These are phyloP conservation scores for Leucaena leucocephala DNA, from an alignment of 306 rosid genomes.

Conservation along the genomic window DNA sequence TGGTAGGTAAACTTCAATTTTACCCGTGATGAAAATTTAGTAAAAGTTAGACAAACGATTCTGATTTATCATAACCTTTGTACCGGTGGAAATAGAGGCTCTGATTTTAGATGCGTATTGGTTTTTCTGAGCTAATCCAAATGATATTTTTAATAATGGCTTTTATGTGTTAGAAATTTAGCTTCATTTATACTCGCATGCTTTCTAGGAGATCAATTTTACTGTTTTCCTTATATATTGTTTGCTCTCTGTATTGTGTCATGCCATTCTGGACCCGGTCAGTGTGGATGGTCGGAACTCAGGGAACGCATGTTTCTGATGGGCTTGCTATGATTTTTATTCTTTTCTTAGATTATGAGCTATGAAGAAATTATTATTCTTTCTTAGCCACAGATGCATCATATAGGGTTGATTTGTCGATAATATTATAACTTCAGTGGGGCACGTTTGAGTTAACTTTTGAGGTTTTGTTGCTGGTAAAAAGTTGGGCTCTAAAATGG, in stretches of 20 bases:
- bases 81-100: neutral
- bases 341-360: neutral
- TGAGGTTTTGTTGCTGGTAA: neutral
- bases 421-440: neutral
- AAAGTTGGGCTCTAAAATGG: neutral
- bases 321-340: neutral
- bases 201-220: constrained; percentile 15
- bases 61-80: neutral
- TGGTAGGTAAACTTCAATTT: neutral
- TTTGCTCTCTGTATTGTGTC: neutral
- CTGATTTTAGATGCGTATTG: neutral
- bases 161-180: neutral
- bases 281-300: neutral
- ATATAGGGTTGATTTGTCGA: neutral
- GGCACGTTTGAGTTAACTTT: neutral
- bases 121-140: neutral
- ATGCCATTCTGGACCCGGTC: neutral
- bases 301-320: neutral
- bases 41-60: neutral
- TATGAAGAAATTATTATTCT: neutral
- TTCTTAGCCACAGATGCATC: neutral
- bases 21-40: neutral
- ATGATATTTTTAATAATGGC: neutral
- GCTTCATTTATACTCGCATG: neutral
- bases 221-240: neutral